These are phyloP conservation scores for Microdochium trichocladiopsis DNA, from an alignment of 2,329 filamentous ascomycete species.

Conservation along the genomic window DNA sequence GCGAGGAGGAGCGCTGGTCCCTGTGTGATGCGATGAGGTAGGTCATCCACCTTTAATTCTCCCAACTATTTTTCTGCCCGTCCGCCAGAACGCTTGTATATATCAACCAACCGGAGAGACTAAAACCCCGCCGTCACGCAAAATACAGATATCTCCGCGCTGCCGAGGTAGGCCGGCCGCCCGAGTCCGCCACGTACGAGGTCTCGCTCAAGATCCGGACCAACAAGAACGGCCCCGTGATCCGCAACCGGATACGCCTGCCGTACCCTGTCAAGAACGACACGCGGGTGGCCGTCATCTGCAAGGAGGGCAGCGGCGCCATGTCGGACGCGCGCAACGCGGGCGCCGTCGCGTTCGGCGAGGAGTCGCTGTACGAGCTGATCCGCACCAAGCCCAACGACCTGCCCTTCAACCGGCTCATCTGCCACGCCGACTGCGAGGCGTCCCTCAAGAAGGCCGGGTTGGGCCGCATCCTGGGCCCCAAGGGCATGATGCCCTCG, in stretches of 20 bases:
- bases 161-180: slow-evolving; percentile 78
- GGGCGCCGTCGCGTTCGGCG: slow-evolving; percentile 77
- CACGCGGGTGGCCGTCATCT: slow-evolving; percentile 83
- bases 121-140: slow-evolving; percentile 7
- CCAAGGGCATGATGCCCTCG: slow-evolving; percentile 87
- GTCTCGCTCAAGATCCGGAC: slow-evolving; percentile 77
- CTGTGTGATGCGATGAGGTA: slow-evolving; percentile 92
- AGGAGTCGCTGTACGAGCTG: slow-evolving; percentile 76
- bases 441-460: slow-evolving; percentile 74
- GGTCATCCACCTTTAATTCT: slow-evolving; percentile 10
- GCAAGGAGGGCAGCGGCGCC: slow-evolving; percentile 69
- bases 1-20: slow-evolving; percentile 64
- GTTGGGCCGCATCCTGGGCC: slow-evolving; percentile 76
- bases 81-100: no score
- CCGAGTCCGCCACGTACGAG: slow-evolving; percentile 77
- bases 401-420: slow-evolving; percentile 81
- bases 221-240: slow-evolving; percentile 74
- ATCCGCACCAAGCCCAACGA: slow-evolving; percentile 61
- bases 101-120: slow-evolving; percentile 2
- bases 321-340: slow-evolving; percentile 68
- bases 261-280: slow-evolving; percentile 88
- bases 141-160: slow-evolving; percentile 74
- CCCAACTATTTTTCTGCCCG: no score
- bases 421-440: slow-evolving; percentile 77
- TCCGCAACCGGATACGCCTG: slow-evolving; percentile 81